Evolutionary conservation across 768 basidiomycete genomes (phyloP).

Genomic region (Clitopilus passeckerianus): DNA sequence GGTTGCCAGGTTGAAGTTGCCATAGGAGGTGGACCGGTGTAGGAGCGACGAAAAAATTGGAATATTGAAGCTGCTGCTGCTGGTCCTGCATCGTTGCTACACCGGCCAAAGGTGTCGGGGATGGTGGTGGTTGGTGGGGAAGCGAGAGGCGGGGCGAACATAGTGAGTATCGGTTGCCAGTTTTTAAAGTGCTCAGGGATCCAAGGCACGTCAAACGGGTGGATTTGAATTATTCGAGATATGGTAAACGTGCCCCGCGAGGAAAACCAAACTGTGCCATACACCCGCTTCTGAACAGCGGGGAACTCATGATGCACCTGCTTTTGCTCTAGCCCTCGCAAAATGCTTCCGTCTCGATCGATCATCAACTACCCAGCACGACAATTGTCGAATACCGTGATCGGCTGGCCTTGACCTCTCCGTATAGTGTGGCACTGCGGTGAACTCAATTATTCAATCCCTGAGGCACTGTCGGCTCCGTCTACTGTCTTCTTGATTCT

Average conservation of each 20-base stretch:
- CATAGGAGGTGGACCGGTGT: neutral
- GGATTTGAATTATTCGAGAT: neutral
- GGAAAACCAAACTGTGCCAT: neutral
- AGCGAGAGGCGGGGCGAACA: neutral
- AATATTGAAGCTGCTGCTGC: neutral
- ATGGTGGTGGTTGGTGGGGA: neutral
- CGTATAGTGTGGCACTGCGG: neutral
- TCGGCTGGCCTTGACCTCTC: neutral
- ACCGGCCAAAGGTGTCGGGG: neutral
- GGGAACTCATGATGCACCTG: neutral
- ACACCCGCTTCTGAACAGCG: neutral
- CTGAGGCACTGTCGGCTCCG: neutral
- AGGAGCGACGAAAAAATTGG: neutral
- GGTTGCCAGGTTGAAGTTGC: neutral
- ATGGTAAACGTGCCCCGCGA: neutral
- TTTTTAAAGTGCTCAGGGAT: neutral
- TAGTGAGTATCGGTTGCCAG: neutral
- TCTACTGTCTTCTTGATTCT: neutral
- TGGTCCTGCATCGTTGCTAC: neutral
- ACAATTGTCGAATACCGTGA: neutral
- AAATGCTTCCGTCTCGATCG: neutral
- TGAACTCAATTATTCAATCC: neutral
- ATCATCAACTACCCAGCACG: neutral
- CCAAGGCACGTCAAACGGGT: neutral
- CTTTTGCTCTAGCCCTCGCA: neutral